A percentile compares a stretch with the other conserved stretches of the same genome.
Conservation (phyloP, 1,139 yeast species). For the Geotrichum reessii region DNA sequence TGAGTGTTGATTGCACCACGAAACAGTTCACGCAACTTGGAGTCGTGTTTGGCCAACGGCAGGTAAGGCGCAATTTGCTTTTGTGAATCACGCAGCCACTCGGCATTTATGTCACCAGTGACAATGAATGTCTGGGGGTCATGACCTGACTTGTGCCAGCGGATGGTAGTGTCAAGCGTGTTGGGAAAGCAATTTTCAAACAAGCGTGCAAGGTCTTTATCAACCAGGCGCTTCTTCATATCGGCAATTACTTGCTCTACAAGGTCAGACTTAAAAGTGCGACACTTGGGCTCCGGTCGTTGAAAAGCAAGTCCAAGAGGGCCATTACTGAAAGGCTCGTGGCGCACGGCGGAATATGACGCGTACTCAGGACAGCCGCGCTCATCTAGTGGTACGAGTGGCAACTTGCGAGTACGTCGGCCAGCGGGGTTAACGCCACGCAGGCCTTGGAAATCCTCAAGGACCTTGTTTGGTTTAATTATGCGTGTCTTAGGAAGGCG, state of each 20-base stretch:
- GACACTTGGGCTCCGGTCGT: conserved; percentile 66
- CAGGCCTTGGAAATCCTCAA: neutral
- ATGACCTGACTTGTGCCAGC: conserved; percentile 51
- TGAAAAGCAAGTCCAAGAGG: conserved; percentile 55
- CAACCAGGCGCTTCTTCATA: conserved; percentile 46
- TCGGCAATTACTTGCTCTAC: conserved; percentile 60
- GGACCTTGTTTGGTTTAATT: neutral
- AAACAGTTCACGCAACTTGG: conserved; percentile 47
- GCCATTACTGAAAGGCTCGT: conserved; percentile 35
- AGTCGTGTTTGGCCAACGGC: conserved; percentile 49
- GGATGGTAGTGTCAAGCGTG: conserved; percentile 78
- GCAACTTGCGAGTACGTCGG: neutral
- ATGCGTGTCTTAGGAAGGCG: neutral
- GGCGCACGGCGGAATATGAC: conserved; percentile 35
- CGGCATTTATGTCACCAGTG: conserved; percentile 85
- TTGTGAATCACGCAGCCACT: conserved; percentile 83
- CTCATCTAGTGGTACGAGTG: conserved; percentile 7
- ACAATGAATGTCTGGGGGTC: conserved; percentile 56
- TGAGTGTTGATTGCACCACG: conserved; percentile 80
- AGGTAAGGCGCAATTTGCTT: conserved; percentile 76
- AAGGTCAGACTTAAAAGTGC: conserved; percentile 60
- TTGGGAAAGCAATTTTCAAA: conserved; percentile 84
- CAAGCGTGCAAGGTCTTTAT: conserved; percentile 64
- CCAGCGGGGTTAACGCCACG: neutral
- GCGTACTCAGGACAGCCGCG: conserved; percentile 39